phyloP scores from a whole-genome alignment of 495 filamentous ascomycete species.

The Hyaloscypha bicolor region DNA sequence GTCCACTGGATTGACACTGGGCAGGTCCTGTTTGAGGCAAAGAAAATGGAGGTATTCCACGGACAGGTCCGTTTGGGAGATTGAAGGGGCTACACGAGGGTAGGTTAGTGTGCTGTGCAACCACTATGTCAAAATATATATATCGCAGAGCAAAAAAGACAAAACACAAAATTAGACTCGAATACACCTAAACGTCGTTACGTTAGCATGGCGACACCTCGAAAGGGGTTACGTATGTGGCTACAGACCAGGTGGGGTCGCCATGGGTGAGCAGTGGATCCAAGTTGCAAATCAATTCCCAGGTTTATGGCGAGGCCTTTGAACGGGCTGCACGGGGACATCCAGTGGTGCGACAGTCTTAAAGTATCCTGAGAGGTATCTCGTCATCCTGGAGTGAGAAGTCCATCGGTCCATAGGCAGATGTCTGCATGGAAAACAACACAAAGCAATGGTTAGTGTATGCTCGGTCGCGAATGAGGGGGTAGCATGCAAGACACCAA shows the following conservation, averaged over 20 bases:
- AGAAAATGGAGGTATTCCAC: constrained; percentile 30
- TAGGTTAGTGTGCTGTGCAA: constrained; percentile 33
- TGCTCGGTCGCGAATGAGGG: constrained; percentile 26
- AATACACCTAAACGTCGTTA: constrained; percentile 15
- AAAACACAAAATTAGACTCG: constrained; percentile 17
- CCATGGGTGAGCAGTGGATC: background rate
- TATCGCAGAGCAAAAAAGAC: constrained; percentile 20
- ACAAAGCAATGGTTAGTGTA: constrained; percentile 31
- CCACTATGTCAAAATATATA: constrained; percentile 20
- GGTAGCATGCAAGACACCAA: constrained; percentile 24
- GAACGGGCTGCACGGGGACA: background rate
- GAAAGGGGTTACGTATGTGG: constrained; percentile 1
- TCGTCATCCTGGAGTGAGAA: background rate
- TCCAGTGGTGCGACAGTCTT: background rate
- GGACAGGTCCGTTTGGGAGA: constrained; percentile 21
- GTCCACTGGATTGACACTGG: constrained; percentile 30
- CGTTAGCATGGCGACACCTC: constrained; percentile 16
- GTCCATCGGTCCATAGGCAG: constrained; percentile 10
- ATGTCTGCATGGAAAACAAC: constrained; percentile 24
- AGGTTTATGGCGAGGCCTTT: background rate
- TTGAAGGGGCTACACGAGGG: constrained; percentile 30
- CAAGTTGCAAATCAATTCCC: background rate
- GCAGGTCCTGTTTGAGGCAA: constrained; percentile 33
- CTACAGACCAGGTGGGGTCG: constrained; percentile 27
- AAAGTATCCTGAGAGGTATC: constrained; percentile 2